Base-by-base conservation (phyloP, 2,329 filamentous ascomycete genomes). In the Pseudogymnoascus sp. region DNA sequence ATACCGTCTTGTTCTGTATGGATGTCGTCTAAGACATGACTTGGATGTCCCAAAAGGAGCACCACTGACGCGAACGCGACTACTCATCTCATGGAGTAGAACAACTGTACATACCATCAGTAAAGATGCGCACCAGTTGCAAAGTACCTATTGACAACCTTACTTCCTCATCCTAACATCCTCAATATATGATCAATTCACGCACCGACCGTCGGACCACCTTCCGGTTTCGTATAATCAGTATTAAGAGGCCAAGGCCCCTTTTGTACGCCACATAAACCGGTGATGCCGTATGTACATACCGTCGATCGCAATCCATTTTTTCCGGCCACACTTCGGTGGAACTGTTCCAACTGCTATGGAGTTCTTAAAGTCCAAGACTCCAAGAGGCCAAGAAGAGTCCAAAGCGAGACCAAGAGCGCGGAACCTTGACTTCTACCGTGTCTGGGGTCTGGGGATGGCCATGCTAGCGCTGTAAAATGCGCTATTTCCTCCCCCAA, bases 221-320 rank as follows among this genome's bases (percentile, higher is more conserved):
- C n/a, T 55, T 33, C 49, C 49, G 25, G 25, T 55, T 31, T 55
- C n/a, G 49, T 33, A 12, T 18, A 7, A 33, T 55, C 25, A 18
- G 28, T 33, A 28, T 5, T 33, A 5, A 31, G 49, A 55, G 49
- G n/a, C 49, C 28, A 33, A 55, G 49, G 33, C 49, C n/a, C 9
- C 12, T 18, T 33, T 18, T 33, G 49, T 33, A 7, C 49, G 49
- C 49, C 25, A 55, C 49, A 33, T 33, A 55, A 52, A 55, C 25
- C 28, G 49, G 25, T 33, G 49, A 33, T 55, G 28, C 25, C 49
- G 49, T 33, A 11, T 28, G 49, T 33, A 11, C 49, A 33, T 55
- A 12, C n/a, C 49, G 49, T 55, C 49, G 49, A 55, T 55, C 49
- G 28, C n/a, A 55, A 55, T 55, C 12, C n/a, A 31, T 33, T 33